Conservation (phyloP, 202 grass and related monocot genomes). For the Elaeis oleifera region DNA sequence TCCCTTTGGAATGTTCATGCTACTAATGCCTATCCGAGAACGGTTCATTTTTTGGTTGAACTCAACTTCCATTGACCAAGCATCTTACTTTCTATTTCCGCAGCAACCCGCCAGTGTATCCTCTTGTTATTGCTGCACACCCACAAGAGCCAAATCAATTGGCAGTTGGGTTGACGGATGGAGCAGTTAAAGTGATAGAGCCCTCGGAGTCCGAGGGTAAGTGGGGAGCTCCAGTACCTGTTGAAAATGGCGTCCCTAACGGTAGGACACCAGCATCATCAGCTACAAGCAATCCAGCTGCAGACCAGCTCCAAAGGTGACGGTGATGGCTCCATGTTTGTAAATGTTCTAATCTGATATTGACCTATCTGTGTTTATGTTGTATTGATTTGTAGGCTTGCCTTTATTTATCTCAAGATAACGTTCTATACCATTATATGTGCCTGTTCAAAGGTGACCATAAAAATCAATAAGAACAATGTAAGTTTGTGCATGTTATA, state of each 20-base stretch:
- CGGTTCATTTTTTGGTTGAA: too few species aligned
- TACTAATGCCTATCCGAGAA: too few species aligned
- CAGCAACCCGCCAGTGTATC: constrained; percentile 7
- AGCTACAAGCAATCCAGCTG: constrained; percentile 4
- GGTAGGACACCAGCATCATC: neutral
- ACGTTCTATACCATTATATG: neutral
- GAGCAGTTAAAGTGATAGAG: constrained; percentile 10
- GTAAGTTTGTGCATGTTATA: neutral
- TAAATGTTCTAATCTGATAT: constrained; percentile 7
- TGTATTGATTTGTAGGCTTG: neutral
- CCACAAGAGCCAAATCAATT: constrained; percentile 15
- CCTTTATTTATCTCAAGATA: constrained; percentile 1
- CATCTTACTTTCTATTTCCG: neutral
- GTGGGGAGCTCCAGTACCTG: constrained; percentile 4
- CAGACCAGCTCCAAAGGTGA: constrained; percentile 12
- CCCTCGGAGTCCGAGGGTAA: constrained; percentile 11
- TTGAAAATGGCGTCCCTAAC: neutral
- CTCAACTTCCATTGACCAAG: neutral
- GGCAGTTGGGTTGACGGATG: constrained; percentile 14
- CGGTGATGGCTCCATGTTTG: neutral
- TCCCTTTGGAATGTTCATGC: too few species aligned
- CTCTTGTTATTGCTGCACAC: constrained; percentile 7
- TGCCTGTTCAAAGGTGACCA: neutral
- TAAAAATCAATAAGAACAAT: constrained; percentile 7
- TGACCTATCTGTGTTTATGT: neutral